A percentile compares a stretch with the other conserved stretches of the same genome.
Evolutionary conservation across 1,284 basidiomycete species (phyloP).

Genomic region (Amylostereum areolatum): DNA sequence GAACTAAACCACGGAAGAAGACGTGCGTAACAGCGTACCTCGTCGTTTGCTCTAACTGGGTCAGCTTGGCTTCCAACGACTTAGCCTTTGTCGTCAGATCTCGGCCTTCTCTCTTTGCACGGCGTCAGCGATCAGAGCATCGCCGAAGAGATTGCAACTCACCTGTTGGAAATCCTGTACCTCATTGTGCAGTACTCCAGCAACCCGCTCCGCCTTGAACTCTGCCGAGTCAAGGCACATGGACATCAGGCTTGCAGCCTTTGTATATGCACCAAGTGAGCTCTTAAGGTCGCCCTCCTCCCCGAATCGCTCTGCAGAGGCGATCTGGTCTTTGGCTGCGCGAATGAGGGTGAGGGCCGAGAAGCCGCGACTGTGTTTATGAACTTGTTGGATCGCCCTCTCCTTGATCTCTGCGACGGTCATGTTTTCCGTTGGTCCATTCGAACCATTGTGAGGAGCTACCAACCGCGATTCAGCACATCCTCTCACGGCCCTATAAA

Average conservation of each 20-base stretch:
- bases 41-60: slow-evolving; percentile 36
- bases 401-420: slow-evolving; percentile 57
- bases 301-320: slow-evolving; percentile 44
- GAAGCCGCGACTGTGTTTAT: slow-evolving; percentile 45
- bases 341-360: slow-evolving; percentile 53
- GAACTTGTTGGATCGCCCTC: slow-evolving; percentile 51
- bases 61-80: slow-evolving; percentile 53
- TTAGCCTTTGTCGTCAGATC: slow-evolving; percentile 43
- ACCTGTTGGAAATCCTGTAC: slow-evolving; percentile 57
- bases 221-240: slow-evolving; percentile 55
- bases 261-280: slow-evolving; percentile 53
- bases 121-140: background rate
- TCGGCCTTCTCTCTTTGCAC: slow-evolving; percentile 39
- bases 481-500: no score
- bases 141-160: slow-evolving; percentile 17
- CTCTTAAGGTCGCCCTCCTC: slow-evolving; percentile 50
- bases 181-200: slow-evolving; percentile 45
- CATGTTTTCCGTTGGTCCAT: no score
- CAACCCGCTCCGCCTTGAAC: slow-evolving; percentile 41
- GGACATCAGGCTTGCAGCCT: slow-evolving; percentile 50
- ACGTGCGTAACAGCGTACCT: slow-evolving; percentile 40
- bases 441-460: no score
- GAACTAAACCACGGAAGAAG: slow-evolving; percentile 2
- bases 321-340: slow-evolving; percentile 50
- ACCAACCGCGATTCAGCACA: no score